Percentiles rank a stretch among this genome's conserved stretches.
Evolutionary conservation across 192 early-diverging fungal species (phyloP).

Genomic region (Linnemannia exigua): DNA sequence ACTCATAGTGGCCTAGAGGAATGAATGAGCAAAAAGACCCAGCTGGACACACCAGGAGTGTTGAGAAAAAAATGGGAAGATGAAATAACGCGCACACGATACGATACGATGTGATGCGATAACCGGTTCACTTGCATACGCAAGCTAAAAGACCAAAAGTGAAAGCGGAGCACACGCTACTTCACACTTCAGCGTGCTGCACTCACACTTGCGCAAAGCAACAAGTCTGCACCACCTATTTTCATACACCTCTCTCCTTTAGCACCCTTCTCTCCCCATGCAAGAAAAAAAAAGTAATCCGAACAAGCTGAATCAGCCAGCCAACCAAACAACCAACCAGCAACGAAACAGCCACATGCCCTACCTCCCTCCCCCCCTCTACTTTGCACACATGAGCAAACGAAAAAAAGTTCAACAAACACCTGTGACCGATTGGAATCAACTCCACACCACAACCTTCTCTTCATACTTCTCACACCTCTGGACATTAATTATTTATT

Average conservation of each 20-base stretch:
- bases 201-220: background rate
- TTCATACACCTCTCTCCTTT: no score
- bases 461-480: background rate
- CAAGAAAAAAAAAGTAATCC: background rate
- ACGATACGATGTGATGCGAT: background rate
- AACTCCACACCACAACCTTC: background rate
- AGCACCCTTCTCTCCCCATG: no score
- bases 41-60: background rate
- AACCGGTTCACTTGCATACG: background rate
- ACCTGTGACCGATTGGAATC: background rate
- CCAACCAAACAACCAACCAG: background rate
- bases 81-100: slow-evolving; percentile 2
- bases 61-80: background rate
- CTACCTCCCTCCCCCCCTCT: background rate
- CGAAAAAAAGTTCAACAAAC: background rate
- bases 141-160: background rate
- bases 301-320: background rate
- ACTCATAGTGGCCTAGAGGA: background rate
- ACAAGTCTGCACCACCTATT: no score
- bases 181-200: background rate
- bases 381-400: background rate
- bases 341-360: background rate
- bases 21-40: background rate
- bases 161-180: background rate
- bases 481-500: background rate